These are phyloP conservation scores for Penicillium angulare DNA, from an alignment of 495 filamentous ascomycete species.

Conservation along the genomic window DNA sequence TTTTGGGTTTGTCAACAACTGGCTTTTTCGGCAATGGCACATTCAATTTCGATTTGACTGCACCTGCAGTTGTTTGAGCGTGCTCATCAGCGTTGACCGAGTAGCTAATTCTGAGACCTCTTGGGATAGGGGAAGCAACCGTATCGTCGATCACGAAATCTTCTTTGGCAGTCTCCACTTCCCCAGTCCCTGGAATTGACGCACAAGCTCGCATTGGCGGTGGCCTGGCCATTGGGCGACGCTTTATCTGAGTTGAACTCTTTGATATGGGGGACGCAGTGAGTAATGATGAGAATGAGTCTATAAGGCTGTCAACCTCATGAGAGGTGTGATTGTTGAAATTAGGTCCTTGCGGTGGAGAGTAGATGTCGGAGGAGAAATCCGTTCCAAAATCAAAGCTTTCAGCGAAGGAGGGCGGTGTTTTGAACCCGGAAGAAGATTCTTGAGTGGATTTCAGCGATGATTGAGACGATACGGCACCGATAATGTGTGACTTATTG, in stretches of 20 bases:
- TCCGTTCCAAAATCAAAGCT: conserved; percentile 7
- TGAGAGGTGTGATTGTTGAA: background rate
- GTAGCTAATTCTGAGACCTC: conserved; percentile 21
- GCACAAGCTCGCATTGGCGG: conserved; percentile 9
- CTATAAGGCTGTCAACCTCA: conserved; percentile 30
- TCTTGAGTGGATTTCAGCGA: background rate
- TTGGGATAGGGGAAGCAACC: background rate
- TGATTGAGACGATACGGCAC: conserved; percentile 25
- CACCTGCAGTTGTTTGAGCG: background rate
- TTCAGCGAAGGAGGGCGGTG: conserved; percentile 5
- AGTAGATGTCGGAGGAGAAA: conserved; percentile 23
- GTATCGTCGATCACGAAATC: conserved; percentile 3
- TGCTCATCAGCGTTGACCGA: conserved; percentile 7
- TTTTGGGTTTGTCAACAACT: background rate
- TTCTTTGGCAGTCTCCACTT: conserved; percentile 15
- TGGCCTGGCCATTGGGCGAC: conserved; percentile 18
- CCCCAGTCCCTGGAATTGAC: conserved; percentile 6
- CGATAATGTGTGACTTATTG: conserved; percentile 32
- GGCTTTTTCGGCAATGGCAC: conserved; percentile 3
- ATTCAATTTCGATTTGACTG: background rate
- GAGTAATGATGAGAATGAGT: conserved; percentile 27
- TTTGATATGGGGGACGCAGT: conserved; percentile 18
- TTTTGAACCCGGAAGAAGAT: conserved; percentile 5
- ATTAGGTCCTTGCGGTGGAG: conserved; percentile 1
- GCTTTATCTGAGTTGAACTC: too few relatives aligned